Base-by-base conservation (phyloP, 495 filamentous ascomycete species). In the Penicillium malachiteum region DNA sequence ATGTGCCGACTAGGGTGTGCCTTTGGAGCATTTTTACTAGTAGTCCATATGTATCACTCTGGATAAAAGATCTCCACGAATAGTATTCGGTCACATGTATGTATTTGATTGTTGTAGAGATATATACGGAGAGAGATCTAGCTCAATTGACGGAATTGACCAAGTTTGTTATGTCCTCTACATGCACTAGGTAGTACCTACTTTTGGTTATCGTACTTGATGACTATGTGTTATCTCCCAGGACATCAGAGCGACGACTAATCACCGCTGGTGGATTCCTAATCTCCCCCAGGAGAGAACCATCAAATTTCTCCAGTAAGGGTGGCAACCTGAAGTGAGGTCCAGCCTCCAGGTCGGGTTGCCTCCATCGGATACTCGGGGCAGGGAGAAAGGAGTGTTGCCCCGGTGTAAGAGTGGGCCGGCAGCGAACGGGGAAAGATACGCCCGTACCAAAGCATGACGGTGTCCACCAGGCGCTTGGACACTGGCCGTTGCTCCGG, bases 311-410 rank as follows among this genome's bases (percentile, higher is more conserved):
- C 11, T 31, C 26, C 13, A 26, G 37, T 13, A 35, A 30, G 37
- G 32, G 40, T 56, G 50, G 50, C 50, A 43, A 48, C 17, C 16
- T 16, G 40, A 38, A 21, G 38, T 45, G 26, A 34, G 34, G 21
- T 26, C 21, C 21, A 26, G 21, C 21, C 21, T 26, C 21, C 21
- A 26, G 21, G 17, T 31, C 45, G 40, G 47, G 30, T 26, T 21
- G 39, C 42, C 21, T 46, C 43, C 26, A 42, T 65, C 62, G 65
- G 63, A 61, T 59, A 55, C 55, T 63, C 63, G 63, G 57, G 60
- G 53, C 60, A 59, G 55, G 47, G 40, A 35, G 33, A 54, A 66
- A 64, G 57, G 60, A 63, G 62, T 35, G 62, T 62, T 65, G 61
- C 58, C 62, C 63, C 65, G 57, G 64, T 55, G 34, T 47, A 46